phyloP scores from a whole-genome alignment of 164 flowering plant genomes.

The Piper betle region DNA sequence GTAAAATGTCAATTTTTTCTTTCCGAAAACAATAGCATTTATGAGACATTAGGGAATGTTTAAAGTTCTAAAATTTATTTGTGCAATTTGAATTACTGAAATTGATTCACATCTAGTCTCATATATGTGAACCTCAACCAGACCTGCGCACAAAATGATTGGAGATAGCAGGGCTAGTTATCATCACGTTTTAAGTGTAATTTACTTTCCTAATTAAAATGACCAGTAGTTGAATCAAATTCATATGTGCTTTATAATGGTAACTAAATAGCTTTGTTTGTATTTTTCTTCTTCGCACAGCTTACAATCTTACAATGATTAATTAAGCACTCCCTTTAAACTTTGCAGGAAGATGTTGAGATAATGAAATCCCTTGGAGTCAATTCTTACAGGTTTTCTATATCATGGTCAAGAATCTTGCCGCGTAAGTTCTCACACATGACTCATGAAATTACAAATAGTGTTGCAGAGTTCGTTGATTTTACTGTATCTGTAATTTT shows the following conservation, averaged over 20 bases:
- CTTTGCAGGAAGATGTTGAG: constrained; percentile 19
- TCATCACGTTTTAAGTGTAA: not conserved
- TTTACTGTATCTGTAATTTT: not conserved
- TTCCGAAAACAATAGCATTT: too few species aligned
- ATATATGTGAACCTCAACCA: too few species aligned
- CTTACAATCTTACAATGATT: not conserved
- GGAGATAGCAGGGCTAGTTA: not conserved
- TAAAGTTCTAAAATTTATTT: too few species aligned
- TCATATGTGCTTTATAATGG: too few species aligned
- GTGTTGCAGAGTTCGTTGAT: not conserved
- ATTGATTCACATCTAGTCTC: too few species aligned
- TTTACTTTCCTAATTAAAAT: too few species aligned
- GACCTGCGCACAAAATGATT: not conserved
- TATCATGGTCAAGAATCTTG: constrained; percentile 60
- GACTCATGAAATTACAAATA: not conserved
- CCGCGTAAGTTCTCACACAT: constrained; percentile 27
- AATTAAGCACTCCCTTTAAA: not conserved
- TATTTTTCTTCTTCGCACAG: not conserved
- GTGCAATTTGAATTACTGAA: not conserved
- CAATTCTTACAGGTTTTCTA: constrained; percentile 50
- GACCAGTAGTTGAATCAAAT: too few species aligned
- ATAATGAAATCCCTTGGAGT: constrained; percentile 51
- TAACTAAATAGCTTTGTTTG: not conserved
- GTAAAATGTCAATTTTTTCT: too few species aligned
- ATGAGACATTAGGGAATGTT: too few species aligned